Evolutionary conservation across 345 rosid genomes (phyloP), one percentile per base, ranked within the genome.

Genomic region (Zanthoxylum bungeanum): DNA sequence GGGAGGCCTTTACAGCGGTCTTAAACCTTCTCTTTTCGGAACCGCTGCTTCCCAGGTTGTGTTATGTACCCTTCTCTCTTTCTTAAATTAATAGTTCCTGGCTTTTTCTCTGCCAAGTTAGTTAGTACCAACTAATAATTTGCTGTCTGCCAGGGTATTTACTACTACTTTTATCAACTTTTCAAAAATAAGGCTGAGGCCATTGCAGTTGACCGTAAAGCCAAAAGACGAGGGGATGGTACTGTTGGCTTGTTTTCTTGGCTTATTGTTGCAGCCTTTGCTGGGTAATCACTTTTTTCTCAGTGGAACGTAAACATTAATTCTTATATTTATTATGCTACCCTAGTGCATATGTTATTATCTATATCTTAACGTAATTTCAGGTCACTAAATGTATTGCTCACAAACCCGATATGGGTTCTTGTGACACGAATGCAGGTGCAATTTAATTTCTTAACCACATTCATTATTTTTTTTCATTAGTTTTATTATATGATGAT

Each of bases 361-460:
- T 8, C 46, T 10, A 40, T 40, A 10, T 40, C 46, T 40, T 40
- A 40, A 40, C 46, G 10, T 40, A 40, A 40, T 40, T 40, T 14
- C 83, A 88, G 93, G 74, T 82, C 91, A 50, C 76, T 88, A 79
- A 88, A 88, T 82, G 93, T 88, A 21, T 73, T 86, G 76, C 73
- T 88, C 60, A 88, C 91, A 50, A 85, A 30, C 47, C 93, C 91
- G 0, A 85, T 86, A 55, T 88, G 93, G 91, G 89, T 88, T 64
- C 90, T 88, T 28, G 88, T 88, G 52, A 88, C 88, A 31, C 91
- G 93, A 16, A 88, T 88, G 91, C 89, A 86, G 93, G 93, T 88
- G 60, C 37, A 37, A 28, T 55, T 69, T 24, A 19, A 30, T 40
- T 46, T 61, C 11, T 47, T 66, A 7, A 39, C 24, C 31, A 57